These are phyloP conservation scores for Hsuehochloa calcarea DNA, from an alignment of 176 grass and related monocot genomes.

Conservation along the genomic window DNA sequence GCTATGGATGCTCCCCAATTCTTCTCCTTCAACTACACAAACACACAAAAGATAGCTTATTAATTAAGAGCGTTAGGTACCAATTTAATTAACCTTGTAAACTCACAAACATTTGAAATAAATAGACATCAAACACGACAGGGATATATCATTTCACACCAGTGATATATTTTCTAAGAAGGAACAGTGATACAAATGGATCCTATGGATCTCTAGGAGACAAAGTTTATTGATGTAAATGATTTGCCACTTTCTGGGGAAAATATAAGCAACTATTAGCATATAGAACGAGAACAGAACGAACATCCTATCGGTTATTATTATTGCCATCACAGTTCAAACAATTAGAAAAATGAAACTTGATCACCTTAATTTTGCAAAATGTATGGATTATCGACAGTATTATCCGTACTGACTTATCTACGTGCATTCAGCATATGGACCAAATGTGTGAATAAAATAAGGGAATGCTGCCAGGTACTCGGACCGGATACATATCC, in stretches of 20 bases:
- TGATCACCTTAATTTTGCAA: not conserved
- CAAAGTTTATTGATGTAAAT: not conserved
- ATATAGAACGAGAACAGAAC: not conserved
- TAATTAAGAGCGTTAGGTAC: not conserved
- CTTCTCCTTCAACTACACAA: slow-evolving; percentile 59
- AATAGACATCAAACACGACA: not conserved
- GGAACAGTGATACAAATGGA: not conserved
- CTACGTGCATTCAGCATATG: not conserved
- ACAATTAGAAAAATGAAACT: not conserved
- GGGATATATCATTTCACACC: not conserved
- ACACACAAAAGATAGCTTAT: not conserved
- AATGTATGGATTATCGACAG: not conserved
- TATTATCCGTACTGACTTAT: not conserved
- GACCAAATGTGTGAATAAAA: not conserved
- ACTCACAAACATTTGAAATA: not conserved
- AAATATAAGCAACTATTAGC: not conserved
- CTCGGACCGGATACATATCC: not conserved
- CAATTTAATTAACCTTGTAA: not conserved
- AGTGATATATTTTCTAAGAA: not conserved
- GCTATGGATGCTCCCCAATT: slow-evolving; percentile 75
- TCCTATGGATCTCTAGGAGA: not conserved
- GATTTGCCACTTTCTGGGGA: not conserved
- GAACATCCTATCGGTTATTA: not conserved
- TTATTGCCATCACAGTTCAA: not conserved
- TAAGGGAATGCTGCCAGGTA: not conserved